These are phyloP conservation scores for Naganishia kalamii DNA, from an alignment of 768 basidiomycete genomes.

Conservation along the genomic window DNA sequence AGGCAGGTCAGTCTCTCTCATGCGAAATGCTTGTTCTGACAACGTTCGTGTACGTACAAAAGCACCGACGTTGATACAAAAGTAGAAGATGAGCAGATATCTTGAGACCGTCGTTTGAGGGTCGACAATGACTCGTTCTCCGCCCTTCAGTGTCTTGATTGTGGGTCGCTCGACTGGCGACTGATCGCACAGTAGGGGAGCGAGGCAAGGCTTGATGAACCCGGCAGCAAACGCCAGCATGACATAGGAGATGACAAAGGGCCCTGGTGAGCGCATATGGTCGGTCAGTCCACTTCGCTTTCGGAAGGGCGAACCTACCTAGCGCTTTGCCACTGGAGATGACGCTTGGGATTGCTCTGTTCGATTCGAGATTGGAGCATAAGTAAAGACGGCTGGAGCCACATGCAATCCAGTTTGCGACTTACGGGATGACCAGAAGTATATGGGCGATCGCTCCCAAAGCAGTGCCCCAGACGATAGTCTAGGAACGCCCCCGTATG, in stretches of 20 bases:
- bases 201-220: conserved; percentile 45
- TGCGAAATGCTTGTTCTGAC: neutral
- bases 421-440: conserved; percentile 34
- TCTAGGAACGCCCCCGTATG: neutral
- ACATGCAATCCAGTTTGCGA: neutral
- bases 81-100: conserved; percentile 34
- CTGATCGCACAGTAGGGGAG: conserved; percentile 45
- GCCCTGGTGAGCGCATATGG: neutral
- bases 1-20: neutral
- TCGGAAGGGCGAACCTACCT: conserved; percentile 8
- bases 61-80: conserved; percentile 43
- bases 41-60: conserved; percentile 29
- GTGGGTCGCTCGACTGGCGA: conserved; percentile 35
- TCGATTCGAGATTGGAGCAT: neutral
- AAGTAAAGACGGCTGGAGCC: neutral
- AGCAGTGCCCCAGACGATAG: conserved; percentile 37
- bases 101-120: conserved; percentile 24
- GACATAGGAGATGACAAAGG: conserved; percentile 38
- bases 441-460: conserved; percentile 40
- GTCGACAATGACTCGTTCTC: conserved; percentile 42
- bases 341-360: conserved; percentile 35
- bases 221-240: conserved; percentile 43
- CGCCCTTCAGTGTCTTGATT: conserved; percentile 31
- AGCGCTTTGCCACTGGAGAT: conserved; percentile 34
- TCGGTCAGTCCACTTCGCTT: neutral